These are phyloP conservation scores for Scopulariopsis brevicaulis DNA, from an alignment of 2,329 filamentous ascomycete species.

Conservation along the genomic window DNA sequence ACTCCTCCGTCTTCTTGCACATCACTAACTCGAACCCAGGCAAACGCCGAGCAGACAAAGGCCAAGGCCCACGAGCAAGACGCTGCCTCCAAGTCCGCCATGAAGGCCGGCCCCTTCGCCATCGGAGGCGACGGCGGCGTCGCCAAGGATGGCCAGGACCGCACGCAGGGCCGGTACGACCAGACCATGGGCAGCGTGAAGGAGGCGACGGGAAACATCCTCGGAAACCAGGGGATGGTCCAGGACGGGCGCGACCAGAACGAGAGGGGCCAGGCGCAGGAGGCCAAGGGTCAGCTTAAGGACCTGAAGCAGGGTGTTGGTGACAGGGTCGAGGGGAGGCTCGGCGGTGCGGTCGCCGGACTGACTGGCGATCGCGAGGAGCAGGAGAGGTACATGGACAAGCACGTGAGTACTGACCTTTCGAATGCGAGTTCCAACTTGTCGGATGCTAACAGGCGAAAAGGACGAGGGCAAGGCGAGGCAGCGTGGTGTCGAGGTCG, in stretches of 20 bases:
- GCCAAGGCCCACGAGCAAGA: conserved; percentile 55
- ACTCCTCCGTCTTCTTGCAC: neutral
- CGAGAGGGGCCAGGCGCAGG: conserved; percentile 64
- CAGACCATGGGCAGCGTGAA: conserved; percentile 83
- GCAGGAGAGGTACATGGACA: neutral
- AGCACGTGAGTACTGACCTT: neutral
- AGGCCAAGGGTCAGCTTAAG: conserved; percentile 70
- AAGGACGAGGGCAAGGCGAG: conserved; percentile 4
- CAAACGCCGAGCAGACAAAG: conserved; percentile 53
- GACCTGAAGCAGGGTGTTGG: conserved; percentile 41
- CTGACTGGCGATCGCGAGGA: conserved; percentile 52
- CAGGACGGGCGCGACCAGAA: conserved; percentile 68
- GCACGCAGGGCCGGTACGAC: conserved; percentile 66
- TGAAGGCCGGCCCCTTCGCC: conserved; percentile 11
- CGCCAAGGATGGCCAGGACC: conserved; percentile 61
- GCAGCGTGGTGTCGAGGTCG: conserved; percentile 1
- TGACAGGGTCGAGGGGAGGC: conserved; percentile 48
- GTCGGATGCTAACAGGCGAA: neutral
- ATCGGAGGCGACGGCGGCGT: conserved; percentile 49
- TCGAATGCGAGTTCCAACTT: neutral
- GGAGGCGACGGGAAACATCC: conserved; percentile 63
- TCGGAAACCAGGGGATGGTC: conserved; percentile 68
- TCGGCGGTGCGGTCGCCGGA: conserved; percentile 62
- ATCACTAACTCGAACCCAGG: conserved; percentile 27
- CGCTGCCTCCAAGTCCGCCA: conserved; percentile 62